phyloP scores from a whole-genome alignment of 345 rosid genomes.

The Raphanus sativus region DNA sequence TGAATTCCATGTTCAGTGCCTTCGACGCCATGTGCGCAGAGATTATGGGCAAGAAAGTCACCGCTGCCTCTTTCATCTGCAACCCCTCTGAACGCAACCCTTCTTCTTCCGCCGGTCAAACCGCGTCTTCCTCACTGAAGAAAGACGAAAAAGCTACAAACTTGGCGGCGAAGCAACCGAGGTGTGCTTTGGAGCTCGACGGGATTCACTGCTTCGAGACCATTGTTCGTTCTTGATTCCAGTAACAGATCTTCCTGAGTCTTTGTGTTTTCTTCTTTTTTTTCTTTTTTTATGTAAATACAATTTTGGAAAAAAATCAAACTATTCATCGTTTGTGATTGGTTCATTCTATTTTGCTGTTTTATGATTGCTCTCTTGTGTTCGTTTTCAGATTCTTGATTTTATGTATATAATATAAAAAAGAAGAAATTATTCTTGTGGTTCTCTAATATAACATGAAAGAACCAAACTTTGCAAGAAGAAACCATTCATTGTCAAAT shows the following conservation, averaged over 20 bases:
- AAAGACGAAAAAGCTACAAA: slow-evolving; percentile 19
- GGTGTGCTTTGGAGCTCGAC: slow-evolving; percentile 61
- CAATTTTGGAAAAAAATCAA: slow-evolving; percentile 2
- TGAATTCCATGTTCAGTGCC: slow-evolving; percentile 80
- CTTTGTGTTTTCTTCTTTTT: background rate
- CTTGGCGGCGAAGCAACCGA: slow-evolving; percentile 27
- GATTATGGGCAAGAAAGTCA: slow-evolving; percentile 47
- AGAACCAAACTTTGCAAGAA: slow-evolving; percentile 12
- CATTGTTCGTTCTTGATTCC: slow-evolving; percentile 40
- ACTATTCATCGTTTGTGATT: slow-evolving; percentile 9
- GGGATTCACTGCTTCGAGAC: slow-evolving; percentile 77
- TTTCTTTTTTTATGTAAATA: background rate
- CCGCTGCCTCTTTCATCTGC: slow-evolving; percentile 27
- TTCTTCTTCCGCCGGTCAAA: slow-evolving; percentile 15
- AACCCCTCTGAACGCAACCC: slow-evolving; percentile 26
- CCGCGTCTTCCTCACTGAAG: slow-evolving; percentile 8
- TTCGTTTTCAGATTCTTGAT: slow-evolving; percentile 3
- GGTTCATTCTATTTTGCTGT: slow-evolving; percentile 9
- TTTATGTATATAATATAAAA: background rate
- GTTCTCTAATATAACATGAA: background rate
- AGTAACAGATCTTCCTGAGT: background rate
- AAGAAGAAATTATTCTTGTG: background rate
- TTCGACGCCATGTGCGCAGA: slow-evolving; percentile 68
- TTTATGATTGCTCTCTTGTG: background rate
- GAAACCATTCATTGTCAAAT: background rate